phyloP scores from a whole-genome alignment of 495 filamentous ascomycete species.

The Podospora sp. region DNA sequence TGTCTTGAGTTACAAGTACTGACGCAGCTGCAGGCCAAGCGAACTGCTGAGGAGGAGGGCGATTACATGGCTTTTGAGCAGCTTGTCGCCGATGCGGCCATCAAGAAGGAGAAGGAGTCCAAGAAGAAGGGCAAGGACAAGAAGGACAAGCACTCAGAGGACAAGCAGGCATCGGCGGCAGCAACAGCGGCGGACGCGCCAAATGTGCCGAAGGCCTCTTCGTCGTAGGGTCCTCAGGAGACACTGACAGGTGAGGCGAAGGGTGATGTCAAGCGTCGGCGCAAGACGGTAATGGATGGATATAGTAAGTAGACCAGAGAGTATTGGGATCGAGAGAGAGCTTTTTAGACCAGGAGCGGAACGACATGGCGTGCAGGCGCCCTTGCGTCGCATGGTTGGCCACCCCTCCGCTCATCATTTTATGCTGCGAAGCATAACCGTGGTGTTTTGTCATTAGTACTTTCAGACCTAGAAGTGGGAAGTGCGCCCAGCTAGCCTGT shows the following conservation, averaged over 20 bases:
- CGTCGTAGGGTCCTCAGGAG: background rate
- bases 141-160: slow-evolving; percentile 51
- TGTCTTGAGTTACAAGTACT: background rate
- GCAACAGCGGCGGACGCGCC: slow-evolving; percentile 47
- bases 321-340: background rate
- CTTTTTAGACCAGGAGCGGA: background rate
- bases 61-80: slow-evolving; percentile 99
- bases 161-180: slow-evolving; percentile 28
- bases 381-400: background rate
- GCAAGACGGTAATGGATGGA: background rate
- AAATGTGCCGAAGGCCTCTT: slow-evolving; percentile 43
- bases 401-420: background rate
- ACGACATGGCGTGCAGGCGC: background rate
- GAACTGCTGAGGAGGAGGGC: slow-evolving; percentile 94
- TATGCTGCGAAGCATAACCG: background rate
- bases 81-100: slow-evolving; percentile 92
- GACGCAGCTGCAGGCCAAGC: slow-evolving; percentile 64
- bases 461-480: background rate
- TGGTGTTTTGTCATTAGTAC: background rate
- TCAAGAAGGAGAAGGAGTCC: slow-evolving; percentile 82
- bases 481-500: background rate
- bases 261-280: background rate
- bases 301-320: background rate
- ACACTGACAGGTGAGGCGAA: background rate
- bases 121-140: slow-evolving; percentile 78